phyloP scores from a whole-genome alignment of 164 flowering plant species.

The Cinnamomum chago region DNA sequence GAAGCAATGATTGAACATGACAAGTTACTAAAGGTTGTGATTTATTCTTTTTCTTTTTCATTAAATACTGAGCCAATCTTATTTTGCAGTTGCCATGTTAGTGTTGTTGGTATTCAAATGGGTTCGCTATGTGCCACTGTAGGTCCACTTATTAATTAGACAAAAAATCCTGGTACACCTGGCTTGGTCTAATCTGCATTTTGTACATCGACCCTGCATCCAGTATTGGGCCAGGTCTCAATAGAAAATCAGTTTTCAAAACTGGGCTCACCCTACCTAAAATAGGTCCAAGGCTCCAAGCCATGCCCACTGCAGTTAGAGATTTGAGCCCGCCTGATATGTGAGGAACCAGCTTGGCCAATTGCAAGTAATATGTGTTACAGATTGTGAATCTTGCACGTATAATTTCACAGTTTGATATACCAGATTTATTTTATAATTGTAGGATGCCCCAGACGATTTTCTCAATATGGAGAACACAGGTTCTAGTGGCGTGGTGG shows the following conservation, averaged over 20 bases:
- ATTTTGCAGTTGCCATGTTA: background rate
- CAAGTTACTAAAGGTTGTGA: conserved; percentile 70
- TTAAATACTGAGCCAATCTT: background rate
- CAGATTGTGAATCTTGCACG: background rate
- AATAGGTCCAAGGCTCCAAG: background rate
- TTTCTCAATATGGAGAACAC: conserved; percentile 27
- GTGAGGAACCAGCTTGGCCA: background rate
- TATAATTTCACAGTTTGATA: background rate
- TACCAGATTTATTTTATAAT: background rate
- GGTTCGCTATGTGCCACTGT: background rate
- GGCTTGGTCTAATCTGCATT: background rate
- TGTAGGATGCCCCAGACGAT: conserved; percentile 82
- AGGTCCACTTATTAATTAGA: background rate
- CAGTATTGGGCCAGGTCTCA: too few species aligned
- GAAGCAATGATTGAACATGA: conserved; percentile 94
- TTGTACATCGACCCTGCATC: too few species aligned
- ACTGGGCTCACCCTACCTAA: background rate
- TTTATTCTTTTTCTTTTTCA: too few species aligned
- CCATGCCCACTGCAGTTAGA: background rate
- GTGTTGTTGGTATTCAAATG: background rate
- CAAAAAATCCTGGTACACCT: background rate
- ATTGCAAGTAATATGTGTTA: background rate
- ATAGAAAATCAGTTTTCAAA: too few species aligned
- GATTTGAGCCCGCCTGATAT: background rate
- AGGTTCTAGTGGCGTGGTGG: conserved; percentile 59